Evolutionary conservation across 148 eudicot species (phyloP).

Genomic region (Beta vulgaris): DNA sequence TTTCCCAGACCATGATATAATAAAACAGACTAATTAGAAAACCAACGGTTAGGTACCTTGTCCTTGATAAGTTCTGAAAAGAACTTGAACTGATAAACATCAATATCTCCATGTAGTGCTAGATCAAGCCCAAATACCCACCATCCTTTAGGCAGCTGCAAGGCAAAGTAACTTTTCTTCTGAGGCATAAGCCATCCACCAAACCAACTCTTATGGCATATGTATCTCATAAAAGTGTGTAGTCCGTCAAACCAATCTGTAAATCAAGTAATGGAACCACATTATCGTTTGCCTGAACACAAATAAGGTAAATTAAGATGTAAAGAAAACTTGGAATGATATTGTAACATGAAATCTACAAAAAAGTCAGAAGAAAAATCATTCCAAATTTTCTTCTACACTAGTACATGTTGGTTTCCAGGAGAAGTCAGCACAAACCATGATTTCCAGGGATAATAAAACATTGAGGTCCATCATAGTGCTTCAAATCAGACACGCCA

Average conservation of each 20-base stretch:
- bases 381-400: not conserved
- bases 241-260: slow-evolving; percentile 99
- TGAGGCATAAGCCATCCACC: slow-evolving; percentile 99
- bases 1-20: not conserved
- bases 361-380: not conserved
- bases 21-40: not conserved
- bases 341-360: not conserved
- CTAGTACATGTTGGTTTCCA: not conserved
- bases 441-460: slow-evolving; percentile 97
- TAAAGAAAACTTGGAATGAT: not conserved
- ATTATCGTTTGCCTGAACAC: not conserved
- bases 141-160: slow-evolving; percentile 93
- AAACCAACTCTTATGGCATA: slow-evolving; percentile 98
- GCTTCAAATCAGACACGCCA: slow-evolving; percentile 60
- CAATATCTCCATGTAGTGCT: slow-evolving; percentile 94
- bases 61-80: slow-evolving; percentile 74
- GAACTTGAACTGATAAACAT: slow-evolving; percentile 95
- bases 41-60: slow-evolving; percentile 51
- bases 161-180: slow-evolving; percentile 94
- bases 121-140: slow-evolving; percentile 98
- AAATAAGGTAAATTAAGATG: slow-evolving; percentile 5
- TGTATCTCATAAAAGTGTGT: slow-evolving; percentile 91
- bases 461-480: slow-evolving; percentile 95
- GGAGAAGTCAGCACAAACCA: slow-evolving; percentile 43
- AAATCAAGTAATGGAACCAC: not conserved